These are phyloP conservation scores for Plasmodium knowlesi DNA, from an alignment of 169 alveolate species.

Conservation along the genomic window DNA sequence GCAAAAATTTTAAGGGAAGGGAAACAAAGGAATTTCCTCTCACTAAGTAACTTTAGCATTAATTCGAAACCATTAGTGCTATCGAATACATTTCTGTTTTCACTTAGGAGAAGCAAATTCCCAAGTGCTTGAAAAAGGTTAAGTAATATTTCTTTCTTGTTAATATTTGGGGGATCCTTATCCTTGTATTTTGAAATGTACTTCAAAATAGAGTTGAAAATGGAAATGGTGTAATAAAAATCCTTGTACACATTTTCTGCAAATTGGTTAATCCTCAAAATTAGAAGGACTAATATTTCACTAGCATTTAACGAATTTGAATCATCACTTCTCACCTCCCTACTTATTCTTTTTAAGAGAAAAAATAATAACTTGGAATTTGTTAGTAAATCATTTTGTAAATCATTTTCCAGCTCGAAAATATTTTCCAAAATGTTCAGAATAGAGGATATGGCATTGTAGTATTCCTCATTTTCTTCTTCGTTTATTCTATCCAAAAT, in stretches of 20 bases:
- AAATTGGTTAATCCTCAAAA: constrained; percentile 71
- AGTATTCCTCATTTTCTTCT: constrained; percentile 64
- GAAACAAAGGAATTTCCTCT: constrained; percentile 71
- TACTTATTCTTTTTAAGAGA: constrained; percentile 64
- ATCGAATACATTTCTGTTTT: constrained; percentile 39
- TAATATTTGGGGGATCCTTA: constrained; percentile 52
- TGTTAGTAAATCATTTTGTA: constrained; percentile 64
- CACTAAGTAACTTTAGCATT: constrained; percentile 72
- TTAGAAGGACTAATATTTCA: constrained; percentile 68
- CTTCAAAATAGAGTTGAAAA: constrained; percentile 58
- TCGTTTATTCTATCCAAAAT: constrained; percentile 64
- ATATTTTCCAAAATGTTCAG: constrained; percentile 63
- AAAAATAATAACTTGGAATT: constrained; percentile 71
- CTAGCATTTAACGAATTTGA: constrained; percentile 60
- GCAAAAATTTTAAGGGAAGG: constrained; percentile 68
- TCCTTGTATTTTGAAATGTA: constrained; percentile 60
- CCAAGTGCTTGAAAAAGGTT: constrained; percentile 72
- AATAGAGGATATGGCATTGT: constrained; percentile 71
- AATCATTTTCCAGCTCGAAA: constrained; percentile 59
- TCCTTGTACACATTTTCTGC: constrained; percentile 62
- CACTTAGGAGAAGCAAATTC: constrained; percentile 47
- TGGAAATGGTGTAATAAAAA: constrained; percentile 65
- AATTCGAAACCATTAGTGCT: constrained; percentile 54
- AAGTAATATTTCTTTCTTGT: constrained; percentile 66
- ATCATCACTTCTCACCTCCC: constrained; percentile 48